Base-by-base conservation (phyloP, 2,329 filamentous ascomycete species). In the Diaporthe caulivora region DNA sequence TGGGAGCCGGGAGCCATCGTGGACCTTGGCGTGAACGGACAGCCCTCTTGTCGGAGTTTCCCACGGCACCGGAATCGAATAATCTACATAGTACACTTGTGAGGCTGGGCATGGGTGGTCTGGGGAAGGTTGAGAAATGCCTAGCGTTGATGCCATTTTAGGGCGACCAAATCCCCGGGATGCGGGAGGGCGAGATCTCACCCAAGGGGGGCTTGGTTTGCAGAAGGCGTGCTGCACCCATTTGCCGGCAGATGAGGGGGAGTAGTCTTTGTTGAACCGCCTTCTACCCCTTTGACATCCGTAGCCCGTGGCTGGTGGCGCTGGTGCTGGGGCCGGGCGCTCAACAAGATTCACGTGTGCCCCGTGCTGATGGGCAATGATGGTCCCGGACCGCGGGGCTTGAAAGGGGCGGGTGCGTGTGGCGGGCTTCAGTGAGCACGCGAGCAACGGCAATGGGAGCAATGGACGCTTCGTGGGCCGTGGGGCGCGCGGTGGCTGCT, bases 81-180 rank as follows among this genome's bases (percentile, higher is more conserved):
- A 67, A 11, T 53, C n/a, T 53, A 15, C 37, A 40, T 40, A 2
- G 37, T 40, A 40, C 62, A 13, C 42, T 49, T 21, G 26, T 10
- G 42, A 49, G 18, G 42, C 42, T 31, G 11, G 60, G 58, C 26
- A 47, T n/a, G 26, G 58, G 34, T 42, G 58, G 11, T 26, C 24
- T 42, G 15, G 40, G 11, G 7, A 31, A 62, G 58, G 26, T 21
- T 62, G 24, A 51, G 29, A 49, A 37, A 17, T 31, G 21, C 47
- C 62, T 53, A 67, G 62, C 47, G 47, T n/a, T 51, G 62, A 26
- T 53, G 62, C 62, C 31, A 53, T 26, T 40, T 53, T 67, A 65
- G 62, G 62, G 62, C 47, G 62, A 67, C 62, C 44, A 53, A 53
- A 47, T 29, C 15, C 62, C 62, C 62, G 44, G 62, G 47, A 67